Base-by-base conservation (phyloP, 306 rosid species). In the Cercis canadensis region DNA sequence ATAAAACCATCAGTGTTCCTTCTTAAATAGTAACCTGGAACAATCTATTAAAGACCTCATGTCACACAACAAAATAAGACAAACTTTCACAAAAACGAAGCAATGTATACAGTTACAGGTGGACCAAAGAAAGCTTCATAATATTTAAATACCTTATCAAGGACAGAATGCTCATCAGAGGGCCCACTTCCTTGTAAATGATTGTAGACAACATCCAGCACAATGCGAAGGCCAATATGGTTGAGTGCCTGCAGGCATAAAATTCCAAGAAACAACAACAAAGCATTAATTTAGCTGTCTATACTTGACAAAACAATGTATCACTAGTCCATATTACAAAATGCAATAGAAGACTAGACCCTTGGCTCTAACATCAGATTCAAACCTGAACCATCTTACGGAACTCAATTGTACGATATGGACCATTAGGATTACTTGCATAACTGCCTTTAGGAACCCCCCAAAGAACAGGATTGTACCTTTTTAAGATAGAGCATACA, bases 381-480 rank as follows among this genome's bases (percentile, higher is more conserved):
- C 73, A 61, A 12, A 93, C 98, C 96, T 90, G 92, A 81, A 94
- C 87, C 97, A 90, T 94, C 85, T 85, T 84, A 64, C 98, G 87
- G 51, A 94, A 90, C 89, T 90, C 98, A 73, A 84, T 62, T 39
- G 78, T 80, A 59, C 97, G 95, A 75, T 53, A 74, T 58, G 95
- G 83, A 76, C 98, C 96, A 75, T 86, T 86, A 41, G 97, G 88
- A 55, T 83, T 75, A 77, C 89, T 89, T 53, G 98, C 96, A 79
- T 94, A 94, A 80, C 98, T 87, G 70, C 98, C 98, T 87, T 94
- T 94, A 40, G 98, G 98, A 59, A 89, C 95, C 6, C 98, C 98
- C 96, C 97, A 90, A 55, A 94, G 84, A 67, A 90, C 88, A 75
- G 98, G 98, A 81, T 90, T 94, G 78, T 89, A 94, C 88, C 98